phyloP scores from a whole-genome alignment of 1,139 yeast genomes.

The Suhomyces bribrorum region DNA sequence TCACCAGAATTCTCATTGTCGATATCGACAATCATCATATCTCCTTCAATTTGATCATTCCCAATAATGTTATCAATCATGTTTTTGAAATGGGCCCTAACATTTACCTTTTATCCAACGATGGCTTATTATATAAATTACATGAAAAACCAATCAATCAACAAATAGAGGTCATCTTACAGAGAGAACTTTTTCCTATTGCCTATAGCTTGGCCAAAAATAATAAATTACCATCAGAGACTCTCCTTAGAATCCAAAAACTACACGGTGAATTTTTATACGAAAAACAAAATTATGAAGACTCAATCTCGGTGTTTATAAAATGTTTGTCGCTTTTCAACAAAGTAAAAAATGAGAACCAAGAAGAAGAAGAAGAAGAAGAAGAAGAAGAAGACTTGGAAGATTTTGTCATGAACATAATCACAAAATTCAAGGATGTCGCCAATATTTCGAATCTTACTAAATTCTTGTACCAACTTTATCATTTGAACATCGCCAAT shows the following conservation, averaged over 20 bases:
- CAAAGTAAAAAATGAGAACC: not conserved
- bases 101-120: constrained; percentile 64
- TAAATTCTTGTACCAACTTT: constrained; percentile 59
- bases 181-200: constrained; percentile 68
- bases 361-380: constrained; percentile 1
- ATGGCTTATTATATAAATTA: constrained; percentile 71
- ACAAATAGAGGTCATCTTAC: constrained; percentile 69
- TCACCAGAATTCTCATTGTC: constrained; percentile 59
- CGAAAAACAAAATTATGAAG: constrained; percentile 62
- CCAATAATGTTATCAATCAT: constrained; percentile 58
- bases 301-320: constrained; percentile 70
- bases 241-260: constrained; percentile 56
- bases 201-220: constrained; percentile 72
- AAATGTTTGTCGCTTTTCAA: constrained; percentile 33
- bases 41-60: constrained; percentile 67
- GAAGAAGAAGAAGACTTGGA: constrained; percentile 28
- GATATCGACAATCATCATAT: constrained; percentile 72
- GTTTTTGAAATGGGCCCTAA: constrained; percentile 58
- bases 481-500: constrained; percentile 54
- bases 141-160: constrained; percentile 66
- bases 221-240: constrained; percentile 36
- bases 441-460: constrained; percentile 70
- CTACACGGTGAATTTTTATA: constrained; percentile 74
- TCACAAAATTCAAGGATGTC: constrained; percentile 83
- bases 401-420: constrained; percentile 72